Base-by-base conservation (phyloP, 257 asterid genomes). In the Solanum pennellii region DNA sequence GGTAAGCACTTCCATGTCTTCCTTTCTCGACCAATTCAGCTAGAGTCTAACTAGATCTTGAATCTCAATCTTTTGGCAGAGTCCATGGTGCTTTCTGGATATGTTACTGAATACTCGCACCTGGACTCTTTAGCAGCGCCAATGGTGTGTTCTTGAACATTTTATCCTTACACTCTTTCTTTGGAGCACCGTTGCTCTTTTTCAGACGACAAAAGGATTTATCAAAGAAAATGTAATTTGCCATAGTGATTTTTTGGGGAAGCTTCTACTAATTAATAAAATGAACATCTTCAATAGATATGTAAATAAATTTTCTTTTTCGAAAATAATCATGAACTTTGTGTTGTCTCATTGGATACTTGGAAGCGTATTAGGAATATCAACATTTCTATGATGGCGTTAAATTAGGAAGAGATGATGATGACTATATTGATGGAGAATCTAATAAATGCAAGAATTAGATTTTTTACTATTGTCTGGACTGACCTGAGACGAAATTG, bases 21-120 rank as follows among this genome's bases (percentile, higher is more conserved):
- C 10, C 75, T 68, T 29, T 68, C 21, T 68, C 2, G 5, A 27
- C 75, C 39, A 29, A 66, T 25, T 25, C 35, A 25, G 10, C 37
- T 12, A 18, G 73, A 66, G 35, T 35, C 27, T 25, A 66, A 69
- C 39, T 37, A 69, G 89, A 80, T 95, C 93, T 95, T 93, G 18
- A 94, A 95, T 47, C 86, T 93, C 89, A 93, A 74, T 83, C 94
- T 49, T 29, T 86, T 73, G 2, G 69, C 86, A 84, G 86, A 80
- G 91, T 76, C 91, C 52, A 91, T 92, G 41, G 91, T 94, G 72
- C 92, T 89, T 9, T 92, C 96, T 8, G 42, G 77, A 31, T 37
- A 14, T 18, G 9, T 68, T 18, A 29, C 35, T 86, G 87, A 3
- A 7, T 20, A n/a, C 5, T 83, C 68, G 87, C 92, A 60, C 33